phyloP scores from a whole-genome alignment of 352 stramenopile species.

The Phytophthora palmivora region DNA sequence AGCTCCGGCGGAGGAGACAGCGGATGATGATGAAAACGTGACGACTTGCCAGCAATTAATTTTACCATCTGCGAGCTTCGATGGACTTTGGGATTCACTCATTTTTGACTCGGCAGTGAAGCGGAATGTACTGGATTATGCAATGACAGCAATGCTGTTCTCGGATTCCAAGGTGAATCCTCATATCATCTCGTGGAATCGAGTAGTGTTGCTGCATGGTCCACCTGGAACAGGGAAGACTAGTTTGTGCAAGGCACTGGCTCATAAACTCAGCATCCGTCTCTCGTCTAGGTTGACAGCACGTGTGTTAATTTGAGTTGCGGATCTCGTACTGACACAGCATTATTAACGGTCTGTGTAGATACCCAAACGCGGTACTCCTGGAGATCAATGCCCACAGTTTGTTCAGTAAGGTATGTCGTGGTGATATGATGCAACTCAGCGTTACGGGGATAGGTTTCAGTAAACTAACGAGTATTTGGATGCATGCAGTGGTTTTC shows the following conservation, averaged over 20 bases:
- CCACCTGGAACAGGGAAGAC: slow-evolving; percentile 95
- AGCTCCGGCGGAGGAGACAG: slow-evolving; percentile 68
- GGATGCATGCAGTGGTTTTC: slow-evolving; percentile 90
- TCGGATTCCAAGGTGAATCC: slow-evolving; percentile 84
- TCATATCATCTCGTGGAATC: slow-evolving; percentile 93
- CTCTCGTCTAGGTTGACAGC: slow-evolving; percentile 62
- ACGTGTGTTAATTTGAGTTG: not conserved
- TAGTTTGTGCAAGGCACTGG: slow-evolving; percentile 91
- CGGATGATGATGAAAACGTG: slow-evolving; percentile 83
- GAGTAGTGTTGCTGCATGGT: slow-evolving; percentile 91
- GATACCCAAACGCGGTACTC: slow-evolving; percentile 73
- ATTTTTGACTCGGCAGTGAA: slow-evolving; percentile 89
- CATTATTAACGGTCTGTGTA: slow-evolving; percentile 19
- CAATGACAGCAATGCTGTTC: slow-evolving; percentile 91
- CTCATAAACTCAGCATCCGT: slow-evolving; percentile 93
- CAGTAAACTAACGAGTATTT: not conserved
- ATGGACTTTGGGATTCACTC: slow-evolving; percentile 87
- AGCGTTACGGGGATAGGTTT: not conserved
- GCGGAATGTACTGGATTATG: slow-evolving; percentile 86
- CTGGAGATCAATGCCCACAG: slow-evolving; percentile 95
- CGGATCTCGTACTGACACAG: slow-evolving; percentile 1
- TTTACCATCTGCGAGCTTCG: slow-evolving; percentile 70
- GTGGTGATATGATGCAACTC: not conserved
- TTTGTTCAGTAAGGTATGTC: slow-evolving; percentile 87
- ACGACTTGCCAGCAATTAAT: slow-evolving; percentile 80